Evolutionary conservation across 768 basidiomycete species (phyloP), one percentile per base, ranked within the genome.

Genomic region (Coprinellus micaceus): DNA sequence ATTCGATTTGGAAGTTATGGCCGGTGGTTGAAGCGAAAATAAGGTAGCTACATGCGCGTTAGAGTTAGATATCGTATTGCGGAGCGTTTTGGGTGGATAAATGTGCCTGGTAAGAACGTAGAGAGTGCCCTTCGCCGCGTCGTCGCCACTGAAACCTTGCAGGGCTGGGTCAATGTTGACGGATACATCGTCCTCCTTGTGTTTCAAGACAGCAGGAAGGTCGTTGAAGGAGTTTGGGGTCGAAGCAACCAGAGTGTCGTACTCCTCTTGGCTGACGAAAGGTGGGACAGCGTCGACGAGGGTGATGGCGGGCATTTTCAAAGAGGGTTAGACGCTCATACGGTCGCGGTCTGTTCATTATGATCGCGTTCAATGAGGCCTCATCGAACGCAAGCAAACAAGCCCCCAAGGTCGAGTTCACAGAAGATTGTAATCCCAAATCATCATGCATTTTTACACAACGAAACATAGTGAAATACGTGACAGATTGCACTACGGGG

Each of bases 71-170:
- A n/a, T n/a, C n/a, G n/a, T n/a, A n/a, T n/a, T n/a, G n/a, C n/a
- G n/a, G n/a, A n/a, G n/a, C n/a, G n/a, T n/a, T n/a, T n/a, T n/a
- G n/a, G n/a, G n/a, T n/a, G 43, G 48, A 30, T 41, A 55, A 48
- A 59, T 73, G 44, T 58, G 92, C 95, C 86, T 94, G 64, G 96
- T 94, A 40, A 95, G 82, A 28, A 98, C 78, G 66, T 89, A 95
- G 15, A 98, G 73, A 0, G 83, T 83, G 28, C 95, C 96, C 43
- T 74, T 72, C 2, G 75, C 71, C 26, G 69, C 62, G 60, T 86
- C 83, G 30, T 79, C 71, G 3, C 72, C 63, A 12, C 79, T 67
- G 66, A 91, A 86, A 3, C 75, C 83, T 5, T 81, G 78, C 55
- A 88, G 67, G 1, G 83, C 75, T 15, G 94, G 93, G 56, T 90